Base-by-base conservation (phyloP, 768 basidiomycete genomes). In the Termitomyces eurrhizus region DNA sequence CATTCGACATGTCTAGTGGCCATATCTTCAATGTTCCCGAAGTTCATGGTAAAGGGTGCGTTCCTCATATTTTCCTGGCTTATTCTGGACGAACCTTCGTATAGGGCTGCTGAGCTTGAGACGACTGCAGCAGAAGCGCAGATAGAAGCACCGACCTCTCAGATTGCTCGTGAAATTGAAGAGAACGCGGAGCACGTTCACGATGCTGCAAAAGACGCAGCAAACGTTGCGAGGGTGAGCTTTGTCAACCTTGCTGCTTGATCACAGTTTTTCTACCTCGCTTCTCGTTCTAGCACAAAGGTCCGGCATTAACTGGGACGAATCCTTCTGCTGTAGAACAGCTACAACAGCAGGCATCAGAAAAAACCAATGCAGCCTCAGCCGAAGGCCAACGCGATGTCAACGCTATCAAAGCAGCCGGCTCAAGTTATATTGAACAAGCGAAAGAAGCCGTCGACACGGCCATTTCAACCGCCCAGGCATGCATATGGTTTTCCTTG, bases 61-160 rank as follows among this genome's bases (percentile, higher is more conserved):
- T 66, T 9, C 29, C 46, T 42, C 9, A 16, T 44, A 16, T 3
- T 33, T 59, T 4, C 35, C 42, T 26, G 54, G 21, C 6, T 26
- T 29, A 32, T 36, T 16, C 24, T 24, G 37, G 26, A 45, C 24
- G 21, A 37, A 8, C 16, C 35, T 16, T 37, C 18, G 50, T 36
- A 12, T 58, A 77, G 77, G 29, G 70, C 63, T 58, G 70, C 75
- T 24, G 71, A 76, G 64, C 70, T 73, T 58, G 78, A 81, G 65
- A 86, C 85, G 3, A 80, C 82, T n/a, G 86, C 84, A 11, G 83
- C 80, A 1, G 70, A 77, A 51, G 81, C 83, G 9, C 79, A 80
- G 49, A 73, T 77, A 2, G 71, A 84, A 44, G 83, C 85, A 2
- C 76, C 79, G 7, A 82, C 72, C 50, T 29, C 71, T 21, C 45